Base-by-base conservation (phyloP, 208 protist genomes). In the Acanthamoeba healyi region DNA sequence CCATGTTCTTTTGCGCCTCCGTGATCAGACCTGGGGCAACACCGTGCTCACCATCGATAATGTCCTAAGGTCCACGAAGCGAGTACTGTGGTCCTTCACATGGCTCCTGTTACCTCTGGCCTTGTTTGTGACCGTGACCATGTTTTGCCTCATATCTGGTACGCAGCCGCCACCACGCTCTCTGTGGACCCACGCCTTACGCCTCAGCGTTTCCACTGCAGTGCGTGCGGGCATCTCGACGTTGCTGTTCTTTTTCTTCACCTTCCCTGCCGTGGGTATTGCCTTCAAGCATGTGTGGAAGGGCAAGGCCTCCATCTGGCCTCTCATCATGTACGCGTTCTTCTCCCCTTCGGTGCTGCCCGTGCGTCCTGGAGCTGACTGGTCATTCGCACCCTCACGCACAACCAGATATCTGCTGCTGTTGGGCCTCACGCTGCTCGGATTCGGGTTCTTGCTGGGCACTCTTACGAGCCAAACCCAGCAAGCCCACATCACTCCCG, bases 281-380 rank as follows among this genome's bases (percentile, higher is more conserved):
- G 38, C 81, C 12, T 89, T 89, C 81, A 89, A 89, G 54, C 44
- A 89, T 46, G 32, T 89, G 9, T 89, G 81, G 81, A 89, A 89
- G 81, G 81, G 81, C 81, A 89, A 89, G 40, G 81, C 81, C 54
- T 65, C 81, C 49, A 89, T 89, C 6, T 89, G 81, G 81, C 81
- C 81, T 9, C 81, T 89, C 44, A 22, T n/a, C 32, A 22, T 89
- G 81, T 89, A 89, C 81, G 40, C 72, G 5, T 65, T 34, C 34
- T 17, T 82, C 29, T 44, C 10, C 46, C 17, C 0, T 46, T 51
- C 36, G 26, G 2, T 82, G 1, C 46, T n/a, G 10, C 24, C 10
- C 24, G 22, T 61, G 10, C 24, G 54, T 61, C 12, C 5, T 61
- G n/a, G n/a, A n/a, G n/a, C n/a, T n/a, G n/a, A n/a, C n/a, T n/a